Base-by-base conservation (phyloP, 1,284 basidiomycete genomes). In the Cutaneotrichosporon cyanovorans region DNA sequence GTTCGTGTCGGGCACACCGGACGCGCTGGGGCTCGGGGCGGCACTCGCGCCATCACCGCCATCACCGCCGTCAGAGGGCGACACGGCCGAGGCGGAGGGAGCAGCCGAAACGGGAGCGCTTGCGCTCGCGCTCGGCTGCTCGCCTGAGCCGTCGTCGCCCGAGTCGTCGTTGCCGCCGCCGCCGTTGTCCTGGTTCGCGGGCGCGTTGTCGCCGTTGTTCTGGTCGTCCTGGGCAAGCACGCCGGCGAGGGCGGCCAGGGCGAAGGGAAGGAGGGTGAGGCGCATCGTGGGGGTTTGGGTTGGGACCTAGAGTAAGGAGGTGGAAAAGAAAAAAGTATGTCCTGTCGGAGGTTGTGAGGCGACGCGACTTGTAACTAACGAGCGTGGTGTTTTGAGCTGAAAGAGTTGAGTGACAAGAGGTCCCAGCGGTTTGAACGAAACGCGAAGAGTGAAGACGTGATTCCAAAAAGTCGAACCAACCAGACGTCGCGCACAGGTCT, bases 201-300 rank as follows among this genome's bases (percentile, higher is more conserved):
- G 28, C 3, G 38, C 18, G 7, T 14, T 30, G 21, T 6, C 34
- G 5, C 34, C 14, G 7, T 7, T 30, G 21, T 12, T 19, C 30
- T 4, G 23, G 40, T 37, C 40, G 40, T 45, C 48, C 44, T 50
- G 49, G 16, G 45, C 49, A 7, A 32, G 30, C 15, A 52, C 25
- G 21, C 42, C 31, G 28, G 44, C n/a, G 19, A 46, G 46, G 21
- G 34, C 40, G 18, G 25, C 28, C 16, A 47, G 12, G 38, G 33
- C 21, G 37, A 41, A 12, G 51, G 41, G 44, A 33, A 44, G 33
- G 35, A 41, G 21, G 39, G 35, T 7, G 28, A n/a, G 11, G 39
- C 46, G 50, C 38, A 40, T 35, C 8, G 36, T 10, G 10, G 19
- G 37, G 18, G 43, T 22, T 34, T 16, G 45, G 8, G 19, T 15